These are phyloP conservation scores for Lithospermum erythrorhizon DNA, from an alignment of 257 asterid genomes.

Conservation along the genomic window DNA sequence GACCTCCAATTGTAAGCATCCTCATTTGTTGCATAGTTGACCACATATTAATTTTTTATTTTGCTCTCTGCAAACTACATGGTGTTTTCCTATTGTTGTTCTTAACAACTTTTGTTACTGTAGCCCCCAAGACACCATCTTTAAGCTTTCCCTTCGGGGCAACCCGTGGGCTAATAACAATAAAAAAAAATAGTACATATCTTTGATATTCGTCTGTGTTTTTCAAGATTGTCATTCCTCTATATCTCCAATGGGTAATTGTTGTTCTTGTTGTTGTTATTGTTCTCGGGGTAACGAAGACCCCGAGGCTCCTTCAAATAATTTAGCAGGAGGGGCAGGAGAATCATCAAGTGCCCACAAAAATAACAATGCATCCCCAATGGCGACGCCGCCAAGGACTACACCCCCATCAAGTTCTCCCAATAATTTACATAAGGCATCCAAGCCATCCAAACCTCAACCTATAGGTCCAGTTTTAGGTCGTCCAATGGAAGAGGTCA, in stretches of 20 bases:
- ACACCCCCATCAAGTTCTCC: conserved; percentile 24
- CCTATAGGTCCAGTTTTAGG: conserved; percentile 62
- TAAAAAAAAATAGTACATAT: not conserved
- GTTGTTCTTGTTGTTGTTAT: conserved; percentile 38
- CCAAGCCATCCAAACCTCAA: conserved; percentile 22
- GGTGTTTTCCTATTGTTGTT: conserved; percentile 14
- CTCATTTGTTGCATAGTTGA: conserved; percentile 8
- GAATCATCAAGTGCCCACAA: not conserved
- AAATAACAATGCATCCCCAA: conserved; percentile 3
- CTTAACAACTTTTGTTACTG: not conserved
- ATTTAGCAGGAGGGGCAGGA: not conserved
- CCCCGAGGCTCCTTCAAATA: conserved; percentile 19
- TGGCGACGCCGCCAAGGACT: conserved; percentile 10
- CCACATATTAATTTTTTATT: conserved; percentile 11
- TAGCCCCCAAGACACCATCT: conserved; percentile 3
- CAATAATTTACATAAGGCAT: conserved; percentile 5
- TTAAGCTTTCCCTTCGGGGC: conserved; percentile 18
- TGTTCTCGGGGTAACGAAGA: conserved; percentile 17
- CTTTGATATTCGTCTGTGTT: not conserved
- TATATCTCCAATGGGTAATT: conserved; percentile 36
- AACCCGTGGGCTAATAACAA: conserved; percentile 1
- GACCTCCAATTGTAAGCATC: conserved; percentile 13
- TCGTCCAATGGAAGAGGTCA: conserved; percentile 75
- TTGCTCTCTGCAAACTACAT: conserved; percentile 13
- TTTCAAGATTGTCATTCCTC: not conserved